Evolutionary conservation across 495 filamentous ascomycete species (phyloP).

Genomic region (Neurospora tetraspora): DNA sequence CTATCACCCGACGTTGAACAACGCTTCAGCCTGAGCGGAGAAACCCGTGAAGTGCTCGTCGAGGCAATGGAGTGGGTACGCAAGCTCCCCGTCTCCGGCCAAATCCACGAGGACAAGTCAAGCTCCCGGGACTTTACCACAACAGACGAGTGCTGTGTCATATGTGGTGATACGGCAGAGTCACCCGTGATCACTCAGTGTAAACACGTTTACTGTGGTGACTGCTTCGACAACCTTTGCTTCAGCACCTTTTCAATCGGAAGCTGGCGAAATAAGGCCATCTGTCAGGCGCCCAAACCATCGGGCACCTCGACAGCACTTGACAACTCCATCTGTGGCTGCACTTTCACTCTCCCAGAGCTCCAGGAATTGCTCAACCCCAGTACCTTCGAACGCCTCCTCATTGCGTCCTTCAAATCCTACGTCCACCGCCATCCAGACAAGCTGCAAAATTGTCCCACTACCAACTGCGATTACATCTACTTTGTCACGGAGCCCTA

Average conservation of each 20-base stretch:
- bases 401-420: not conserved
- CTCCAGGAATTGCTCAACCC: not conserved
- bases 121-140: not conserved
- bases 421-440: not conserved
- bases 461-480: not conserved
- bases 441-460: not conserved
- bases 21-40: not conserved
- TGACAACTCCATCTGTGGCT: not conserved
- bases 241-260: not conserved
- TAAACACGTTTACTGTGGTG: not conserved
- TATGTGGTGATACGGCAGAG: not conserved
- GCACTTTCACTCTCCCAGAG: not conserved
- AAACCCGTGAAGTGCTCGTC: not conserved
- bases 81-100: not conserved
- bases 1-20: too few species aligned
- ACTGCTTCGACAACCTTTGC: not conserved
- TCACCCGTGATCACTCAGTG: not conserved
- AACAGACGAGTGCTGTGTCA: not conserved
- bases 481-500: not conserved
- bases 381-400: not conserved
- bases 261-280: not conserved
- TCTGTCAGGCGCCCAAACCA: not conserved
- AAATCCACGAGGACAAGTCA: not conserved
- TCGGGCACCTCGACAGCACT: not conserved
- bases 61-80: not conserved